phyloP scores from a whole-genome alignment of 2,329 filamentous ascomycete species.

The Endoconidiophora polonica region DNA sequence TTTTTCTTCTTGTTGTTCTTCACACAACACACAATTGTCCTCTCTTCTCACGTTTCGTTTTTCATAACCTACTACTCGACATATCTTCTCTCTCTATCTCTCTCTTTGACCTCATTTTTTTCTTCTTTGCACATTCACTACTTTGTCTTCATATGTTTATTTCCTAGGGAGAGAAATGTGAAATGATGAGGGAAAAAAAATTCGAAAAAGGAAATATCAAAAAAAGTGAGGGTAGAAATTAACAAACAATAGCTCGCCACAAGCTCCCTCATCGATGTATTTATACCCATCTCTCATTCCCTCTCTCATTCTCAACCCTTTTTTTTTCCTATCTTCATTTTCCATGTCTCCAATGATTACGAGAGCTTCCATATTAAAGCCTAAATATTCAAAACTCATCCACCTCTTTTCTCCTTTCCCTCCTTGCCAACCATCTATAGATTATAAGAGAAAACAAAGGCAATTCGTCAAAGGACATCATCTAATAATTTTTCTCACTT shows the following conservation, averaged over 20 bases:
- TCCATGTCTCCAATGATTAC: background rate
- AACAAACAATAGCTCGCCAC: background rate
- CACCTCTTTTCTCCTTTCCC: background rate
- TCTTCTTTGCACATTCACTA: background rate
- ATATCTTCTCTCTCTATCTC: too few species aligned
- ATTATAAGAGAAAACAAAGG: slow-evolving; percentile 12
- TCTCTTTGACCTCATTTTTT: background rate
- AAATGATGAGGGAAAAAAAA: too few species aligned
- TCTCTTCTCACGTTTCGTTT: background rate
- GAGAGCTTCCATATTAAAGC: background rate
- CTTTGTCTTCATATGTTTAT: too few species aligned
- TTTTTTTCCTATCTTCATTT: background rate
- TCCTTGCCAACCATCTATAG: slow-evolving; percentile 8
- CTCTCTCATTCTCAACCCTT: background rate
- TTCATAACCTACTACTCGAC: background rate
- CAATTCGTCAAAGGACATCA: slow-evolving; percentile 4
- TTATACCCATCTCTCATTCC: too few species aligned
- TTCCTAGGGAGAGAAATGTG: too few species aligned
- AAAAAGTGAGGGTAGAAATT: too few species aligned
- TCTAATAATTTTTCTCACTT: slow-evolving; percentile 4
- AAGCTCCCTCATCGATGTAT: too few species aligned
- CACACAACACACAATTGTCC: background rate
- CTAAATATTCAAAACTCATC: slow-evolving; percentile 1
- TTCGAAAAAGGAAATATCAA: too few species aligned
- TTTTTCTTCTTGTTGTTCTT: background rate